Base-by-base conservation (phyloP, 257 asterid genomes). In the Schizonepeta tenuifolia region DNA sequence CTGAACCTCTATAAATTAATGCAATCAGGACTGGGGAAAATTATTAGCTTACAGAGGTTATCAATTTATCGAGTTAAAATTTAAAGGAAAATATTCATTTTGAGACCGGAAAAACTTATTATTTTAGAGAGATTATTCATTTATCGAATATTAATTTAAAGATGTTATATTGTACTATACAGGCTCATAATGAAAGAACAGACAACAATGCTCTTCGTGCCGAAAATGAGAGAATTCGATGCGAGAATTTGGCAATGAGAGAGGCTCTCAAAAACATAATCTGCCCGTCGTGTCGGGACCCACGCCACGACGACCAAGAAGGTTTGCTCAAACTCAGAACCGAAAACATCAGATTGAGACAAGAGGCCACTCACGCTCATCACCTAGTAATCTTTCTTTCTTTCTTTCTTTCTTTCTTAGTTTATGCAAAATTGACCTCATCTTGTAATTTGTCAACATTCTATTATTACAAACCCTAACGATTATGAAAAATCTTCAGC, bases 171-270 rank as follows among this genome's bases (percentile, higher is more conserved):
- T n/a, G 43, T 26, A 17, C 21, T 15, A 47, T 31, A 13, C 67
- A 86, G 94, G 73, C 78, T 9, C 84, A 67, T 9, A 68, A 64
- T 47, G 87, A 84, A n/a, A 80, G 65, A 74, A 71, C 82, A 35
- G 82, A 79, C 12, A 86, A 86, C 64, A 75, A 40, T 65, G 17
- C 71, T 18, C 86, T 88, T 9, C 76, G 73, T 21, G 9, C 74
- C 2, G 85, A 86, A 40, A 88, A 88, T 67, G 88, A 86, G 55
- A 80, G 69, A 69, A 50, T 82, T 0, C 84, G 47, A 0, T 55
- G 76, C 22, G 88, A 85, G 75, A 88, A 85, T 58, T n/a, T 67
- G 7, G 84, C 79, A 6, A 77, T 82, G 80, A 77, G 40, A 69
- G 83, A 80, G 57, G 70, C 83, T 40, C 22, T 86, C 12, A 77